Base-by-base conservation (phyloP, 2,329 filamentous ascomycete species). In the Endocalyx cinctus region DNA sequence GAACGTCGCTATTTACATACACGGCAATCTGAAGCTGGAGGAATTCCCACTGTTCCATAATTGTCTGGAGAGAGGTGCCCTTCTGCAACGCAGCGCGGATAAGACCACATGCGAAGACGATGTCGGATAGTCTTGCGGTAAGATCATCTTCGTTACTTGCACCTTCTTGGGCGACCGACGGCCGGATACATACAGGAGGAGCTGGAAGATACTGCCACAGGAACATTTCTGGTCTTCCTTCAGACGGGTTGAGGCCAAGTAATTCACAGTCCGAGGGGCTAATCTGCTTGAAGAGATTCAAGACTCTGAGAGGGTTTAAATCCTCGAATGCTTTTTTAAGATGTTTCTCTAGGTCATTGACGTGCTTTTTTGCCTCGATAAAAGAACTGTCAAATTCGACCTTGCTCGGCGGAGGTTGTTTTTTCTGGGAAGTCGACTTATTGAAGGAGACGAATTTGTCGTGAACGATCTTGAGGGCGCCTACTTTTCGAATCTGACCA, bases 41-140 rank as follows among this genome's bases (percentile, higher is more conserved):
- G 52, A 90, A 97, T 55, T 98, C 92, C 92, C 92, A 98, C 50
- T 95, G 88, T 57, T 98, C 92, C 81, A 97, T 94, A 36, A 97
- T 85, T 1, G 87, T 94, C 45, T 84, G 78, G 3, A 98, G 74
- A 0, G 87, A 80, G 11, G 89, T 85, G 8, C 90, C 90, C 47
- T 87, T 88, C 40, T 83, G 74, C 12, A 97, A 62, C 0, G 87
- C 87, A 15, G 86, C 84, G 31, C 84, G 81, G 42, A 98, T 87
- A 48, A 94, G 78, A 34, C 84, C 84, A 54, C 89, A 95, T 43
- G 94, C 87, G 51, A 94, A 87, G 8, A 96, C 83, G 45, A 98
- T 97, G 55, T 98, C 90, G 18, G 88, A 85, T n/a, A 98, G 75
- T 58, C 97, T 96, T 33, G 90, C 89, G 0, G 92, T 98, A 41